phyloP scores from a whole-genome alignment of 257 asterid genomes.

The Capsicum chinense region DNA sequence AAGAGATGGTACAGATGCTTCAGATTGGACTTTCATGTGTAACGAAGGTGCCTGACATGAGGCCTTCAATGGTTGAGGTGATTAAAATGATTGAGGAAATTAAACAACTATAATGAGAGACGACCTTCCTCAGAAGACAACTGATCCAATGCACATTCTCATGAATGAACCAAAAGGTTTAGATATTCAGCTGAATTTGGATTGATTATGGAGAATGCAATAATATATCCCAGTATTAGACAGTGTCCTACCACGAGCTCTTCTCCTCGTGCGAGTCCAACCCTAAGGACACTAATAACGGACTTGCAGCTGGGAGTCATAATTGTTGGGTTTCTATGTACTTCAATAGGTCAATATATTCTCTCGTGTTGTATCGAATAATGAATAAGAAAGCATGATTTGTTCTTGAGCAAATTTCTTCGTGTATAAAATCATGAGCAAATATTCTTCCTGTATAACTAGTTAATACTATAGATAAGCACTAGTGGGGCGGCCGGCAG shows the following conservation, averaged over 20 bases:
- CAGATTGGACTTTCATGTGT: conserved; percentile 38
- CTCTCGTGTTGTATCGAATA: neutral
- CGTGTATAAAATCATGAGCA: too few species aligned
- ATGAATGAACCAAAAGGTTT: neutral
- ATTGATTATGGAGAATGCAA: conserved; percentile 1
- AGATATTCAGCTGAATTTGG: neutral
- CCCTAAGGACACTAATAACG: neutral
- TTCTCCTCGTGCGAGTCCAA: neutral
- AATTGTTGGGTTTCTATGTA: neutral
- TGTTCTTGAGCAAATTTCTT: neutral
- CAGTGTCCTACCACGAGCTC: neutral
- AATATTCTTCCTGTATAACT: too few species aligned
- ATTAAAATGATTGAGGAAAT: conserved; percentile 34
- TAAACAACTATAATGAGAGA: neutral
- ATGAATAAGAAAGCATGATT: neutral
- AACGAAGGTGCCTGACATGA: conserved; percentile 32
- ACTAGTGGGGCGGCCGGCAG: too few species aligned
- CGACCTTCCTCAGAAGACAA: neutral
- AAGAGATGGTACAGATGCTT: conserved; percentile 38
- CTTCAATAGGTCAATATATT: neutral
- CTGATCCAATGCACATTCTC: neutral
- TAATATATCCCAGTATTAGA: neutral
- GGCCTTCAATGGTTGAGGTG: conserved; percentile 38
- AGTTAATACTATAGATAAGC: too few species aligned
- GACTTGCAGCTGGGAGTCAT: neutral